A percentile compares a stretch with the other conserved stretches of the same genome.
These are phyloP conservation scores for Mucor sp. DNA, from an alignment of 371 early-diverging fungal species.

Conservation along the genomic window DNA sequence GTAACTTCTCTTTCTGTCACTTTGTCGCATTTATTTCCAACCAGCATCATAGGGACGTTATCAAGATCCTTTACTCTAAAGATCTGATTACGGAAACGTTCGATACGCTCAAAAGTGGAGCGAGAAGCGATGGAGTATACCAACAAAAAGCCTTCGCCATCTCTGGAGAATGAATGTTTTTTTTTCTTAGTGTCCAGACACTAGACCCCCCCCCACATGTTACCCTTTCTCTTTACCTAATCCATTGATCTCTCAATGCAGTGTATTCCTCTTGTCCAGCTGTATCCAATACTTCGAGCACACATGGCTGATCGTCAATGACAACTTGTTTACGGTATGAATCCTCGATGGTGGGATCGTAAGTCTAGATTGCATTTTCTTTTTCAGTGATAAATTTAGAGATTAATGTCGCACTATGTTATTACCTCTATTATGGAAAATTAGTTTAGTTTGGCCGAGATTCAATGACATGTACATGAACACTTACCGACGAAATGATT, in stretches of 20 bases:
- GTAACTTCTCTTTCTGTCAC: constrained; percentile 75
- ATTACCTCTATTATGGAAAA: constrained; percentile 58
- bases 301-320: constrained; percentile 84
- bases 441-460: neutral
- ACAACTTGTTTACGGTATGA: constrained; percentile 78
- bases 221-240: constrained; percentile 42
- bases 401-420: constrained; percentile 73
- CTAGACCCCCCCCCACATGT: neutral
- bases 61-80: constrained; percentile 81
- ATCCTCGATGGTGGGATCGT: constrained; percentile 45
- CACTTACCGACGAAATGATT: constrained; percentile 74
- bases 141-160: constrained; percentile 88
- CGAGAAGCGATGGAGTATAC: constrained; percentile 86
- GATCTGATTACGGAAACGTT: constrained; percentile 80
- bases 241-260: constrained; percentile 94
- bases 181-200: neutral
- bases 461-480: neutral
- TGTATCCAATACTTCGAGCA: constrained; percentile 93
- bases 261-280: constrained; percentile 91
- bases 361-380: constrained; percentile 22
- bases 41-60: constrained; percentile 82
- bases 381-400: constrained; percentile 27
- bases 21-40: constrained; percentile 92
- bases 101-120: constrained; percentile 81
- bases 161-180: constrained; percentile 32